Evolutionary conservation across 2,329 filamentous ascomycete species (phyloP).

Genomic region (Arthrobotrys musiformis): DNA sequence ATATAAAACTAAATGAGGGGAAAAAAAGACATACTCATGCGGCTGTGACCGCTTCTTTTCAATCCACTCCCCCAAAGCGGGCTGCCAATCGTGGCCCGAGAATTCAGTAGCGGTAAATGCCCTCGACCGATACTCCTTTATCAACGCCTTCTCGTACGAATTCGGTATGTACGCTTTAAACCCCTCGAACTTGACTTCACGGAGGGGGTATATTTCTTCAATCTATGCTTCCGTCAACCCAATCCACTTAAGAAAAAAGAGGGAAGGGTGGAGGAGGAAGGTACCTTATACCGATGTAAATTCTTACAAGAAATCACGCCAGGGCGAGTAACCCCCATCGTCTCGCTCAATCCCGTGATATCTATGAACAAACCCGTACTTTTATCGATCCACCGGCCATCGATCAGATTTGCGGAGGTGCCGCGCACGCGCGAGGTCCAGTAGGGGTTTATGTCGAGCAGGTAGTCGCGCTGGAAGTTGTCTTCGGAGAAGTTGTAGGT

Average conservation of each 20-base stretch:
- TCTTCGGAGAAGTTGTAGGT: constrained; percentile 64
- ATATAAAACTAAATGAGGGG: not conserved
- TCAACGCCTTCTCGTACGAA: constrained; percentile 73
- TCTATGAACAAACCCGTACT: constrained; percentile 82
- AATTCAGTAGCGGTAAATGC: constrained; percentile 72
- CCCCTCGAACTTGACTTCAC: constrained; percentile 78
- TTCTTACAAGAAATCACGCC: constrained; percentile 84
- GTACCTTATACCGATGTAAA: constrained; percentile 72
- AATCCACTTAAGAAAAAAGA: not conserved
- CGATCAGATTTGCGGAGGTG: constrained; percentile 81
- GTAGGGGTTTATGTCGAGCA: constrained; percentile 82
- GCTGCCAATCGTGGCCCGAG: constrained; percentile 62
- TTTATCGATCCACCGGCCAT: constrained; percentile 83
- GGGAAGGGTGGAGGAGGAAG: not conserved
- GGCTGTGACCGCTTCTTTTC: not conserved
- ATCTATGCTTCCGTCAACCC: constrained; percentile 62
- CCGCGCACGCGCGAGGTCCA: constrained; percentile 71
- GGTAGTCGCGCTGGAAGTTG: constrained; percentile 69
- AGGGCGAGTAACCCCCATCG: constrained; percentile 70
- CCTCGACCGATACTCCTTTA: constrained; percentile 73
- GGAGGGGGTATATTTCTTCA: constrained; percentile 79
- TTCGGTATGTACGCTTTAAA: constrained; percentile 76
- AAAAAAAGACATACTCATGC: not conserved
- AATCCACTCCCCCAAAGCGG: constrained; percentile 28
- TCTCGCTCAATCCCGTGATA: constrained; percentile 79